Base-by-base conservation (phyloP, 2,329 filamentous ascomycete genomes). In the Lachnellula suecica region DNA sequence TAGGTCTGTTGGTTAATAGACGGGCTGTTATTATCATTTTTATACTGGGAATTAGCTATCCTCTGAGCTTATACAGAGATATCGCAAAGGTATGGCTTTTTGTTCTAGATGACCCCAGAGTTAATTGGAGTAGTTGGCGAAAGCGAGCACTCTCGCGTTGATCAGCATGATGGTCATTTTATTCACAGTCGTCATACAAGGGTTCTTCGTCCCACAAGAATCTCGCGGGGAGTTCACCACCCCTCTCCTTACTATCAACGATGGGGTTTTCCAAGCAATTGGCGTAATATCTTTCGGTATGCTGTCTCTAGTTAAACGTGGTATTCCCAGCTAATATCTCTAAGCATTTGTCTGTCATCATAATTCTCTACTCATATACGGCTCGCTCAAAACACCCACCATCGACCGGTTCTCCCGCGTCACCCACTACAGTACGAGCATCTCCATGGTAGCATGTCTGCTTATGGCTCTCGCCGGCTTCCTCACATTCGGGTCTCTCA, bases 351-450 rank as follows among this genome's bases (percentile, higher is more conserved):
- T 87, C 59, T 87, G 83, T 70, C 83, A 99, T 69, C 94, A 99
- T 75, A 99, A 99, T 74, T 96, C 91, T 47, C 86, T 99, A 54
- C 80, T 99, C 51, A 99, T 99, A 68, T 99, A 99, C 72, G 93
- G 93, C 60, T 97, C 93, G 2, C 82, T 99, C 57, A 87, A 88
- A 63, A 97, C 89, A 47, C 94, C 94, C 1, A 99, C 94, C 1
- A 88, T 99, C 63, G 92, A 97, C 76, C 91, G 95, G 58, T 99
- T 99, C 74, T 79, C 91, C 34, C 84, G 79, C 51, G 93, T 99
- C 35, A 99, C 94, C 34, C 94, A 99, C 74, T 95, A 90, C 73
- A 96, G 90, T 34, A 97, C 94, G 1, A 83, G 79, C 59, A 84
- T 97, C 44, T 97, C 92, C 38, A 90, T 97, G 79, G 62, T 92